These are phyloP conservation scores for Umbelopsis vinacea DNA, from an alignment of 192 early-diverging fungal species.

Conservation along the genomic window DNA sequence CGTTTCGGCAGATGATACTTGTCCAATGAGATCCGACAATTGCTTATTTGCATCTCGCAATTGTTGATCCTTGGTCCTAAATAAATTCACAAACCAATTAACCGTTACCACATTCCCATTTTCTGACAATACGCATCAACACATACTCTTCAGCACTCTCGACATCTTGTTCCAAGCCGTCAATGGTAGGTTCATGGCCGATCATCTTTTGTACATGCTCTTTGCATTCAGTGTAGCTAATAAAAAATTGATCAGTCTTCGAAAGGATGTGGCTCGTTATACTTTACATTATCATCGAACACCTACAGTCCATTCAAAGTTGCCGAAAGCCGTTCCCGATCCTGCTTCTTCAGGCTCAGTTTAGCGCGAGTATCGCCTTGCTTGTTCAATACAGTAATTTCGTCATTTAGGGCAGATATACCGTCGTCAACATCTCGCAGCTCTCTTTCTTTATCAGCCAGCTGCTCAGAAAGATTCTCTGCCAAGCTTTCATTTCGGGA, in stretches of 20 bases:
- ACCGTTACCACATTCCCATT: neutral
- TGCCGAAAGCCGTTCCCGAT: constrained; percentile 43
- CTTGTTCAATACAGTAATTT: constrained; percentile 63
- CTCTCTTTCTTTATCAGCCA: constrained; percentile 13
- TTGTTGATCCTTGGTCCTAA: neutral
- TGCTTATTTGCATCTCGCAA: neutral
- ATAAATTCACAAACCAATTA: neutral
- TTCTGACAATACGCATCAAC: neutral
- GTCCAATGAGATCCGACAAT: neutral
- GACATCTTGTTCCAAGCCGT: constrained; percentile 28
- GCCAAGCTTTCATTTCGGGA: constrained; percentile 26
- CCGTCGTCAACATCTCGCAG: constrained; percentile 41
- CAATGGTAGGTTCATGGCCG: constrained; percentile 20
- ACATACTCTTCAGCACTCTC: neutral
- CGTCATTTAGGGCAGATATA: constrained; percentile 47
- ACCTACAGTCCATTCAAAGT: constrained; percentile 19
- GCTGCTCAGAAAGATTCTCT: constrained; percentile 16
- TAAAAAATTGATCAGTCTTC: too few species aligned
- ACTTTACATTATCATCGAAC: neutral
- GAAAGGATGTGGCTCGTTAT: too few species aligned
- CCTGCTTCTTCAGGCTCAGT: constrained; percentile 58
- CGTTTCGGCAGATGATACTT: neutral
- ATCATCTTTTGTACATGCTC: constrained; percentile 1
- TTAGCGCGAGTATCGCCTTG: constrained; percentile 67
- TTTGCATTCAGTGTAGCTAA: constrained; percentile 23